Conservation (phyloP, 306 rosid species). For the Cucumis melo region DNA sequence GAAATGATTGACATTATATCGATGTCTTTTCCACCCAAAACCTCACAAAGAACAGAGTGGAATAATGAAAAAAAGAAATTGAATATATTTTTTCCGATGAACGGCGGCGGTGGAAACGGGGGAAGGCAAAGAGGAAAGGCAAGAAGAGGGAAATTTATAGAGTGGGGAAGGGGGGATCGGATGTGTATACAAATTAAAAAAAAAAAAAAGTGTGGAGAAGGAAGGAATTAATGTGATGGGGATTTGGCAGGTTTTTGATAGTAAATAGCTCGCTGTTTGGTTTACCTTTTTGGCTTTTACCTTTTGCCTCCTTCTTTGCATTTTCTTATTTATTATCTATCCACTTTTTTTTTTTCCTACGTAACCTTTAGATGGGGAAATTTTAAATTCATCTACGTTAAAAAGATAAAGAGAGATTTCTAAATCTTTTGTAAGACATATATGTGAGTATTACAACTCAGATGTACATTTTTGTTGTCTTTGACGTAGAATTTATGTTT, state of each 20-base stretch:
- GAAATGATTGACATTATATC: conserved; percentile 33
- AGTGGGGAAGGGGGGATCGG: not conserved
- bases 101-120: not conserved
- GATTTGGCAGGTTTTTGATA: not conserved
- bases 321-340: not conserved
- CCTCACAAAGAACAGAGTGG: not conserved
- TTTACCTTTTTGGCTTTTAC: not conserved
- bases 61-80: no score
- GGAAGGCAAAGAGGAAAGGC: not conserved
- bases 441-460: no score
- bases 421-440: no score
- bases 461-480: no score
- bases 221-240: not conserved
- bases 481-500: no score
- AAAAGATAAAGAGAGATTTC: no score
- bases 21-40: not conserved
- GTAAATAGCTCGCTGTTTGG: not conserved
- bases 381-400: no score
- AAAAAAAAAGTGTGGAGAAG: not conserved
- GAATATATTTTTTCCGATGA: no score
- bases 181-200: not conserved
- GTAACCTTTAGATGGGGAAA: no score
- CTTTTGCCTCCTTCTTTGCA: not conserved
- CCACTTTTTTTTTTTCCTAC: not conserved
- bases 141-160: not conserved